Conservation (phyloP, 2,329 filamentous ascomycete species). For the Paradendryphiella salina region DNA sequence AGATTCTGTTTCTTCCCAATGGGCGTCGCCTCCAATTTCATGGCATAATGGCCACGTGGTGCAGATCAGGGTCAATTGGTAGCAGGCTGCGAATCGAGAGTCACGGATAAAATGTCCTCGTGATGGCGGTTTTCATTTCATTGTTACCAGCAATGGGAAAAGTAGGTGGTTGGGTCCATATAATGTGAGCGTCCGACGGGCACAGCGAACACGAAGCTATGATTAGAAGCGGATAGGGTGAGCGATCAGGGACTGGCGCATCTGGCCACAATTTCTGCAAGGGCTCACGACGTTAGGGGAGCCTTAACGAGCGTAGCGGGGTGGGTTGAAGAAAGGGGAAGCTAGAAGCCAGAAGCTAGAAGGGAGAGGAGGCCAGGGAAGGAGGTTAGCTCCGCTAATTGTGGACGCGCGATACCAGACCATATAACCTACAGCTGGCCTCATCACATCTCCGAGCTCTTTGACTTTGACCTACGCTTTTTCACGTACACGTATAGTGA, state of each 20-base stretch:
- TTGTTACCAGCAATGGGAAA: constrained; percentile 23
- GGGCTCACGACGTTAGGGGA: constrained; percentile 23
- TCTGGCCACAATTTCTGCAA: constrained; percentile 19
- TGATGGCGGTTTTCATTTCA: constrained; percentile 16
- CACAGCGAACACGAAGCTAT: constrained; percentile 15
- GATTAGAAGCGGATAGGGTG: constrained; percentile 35
- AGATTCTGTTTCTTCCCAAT: constrained; percentile 30
- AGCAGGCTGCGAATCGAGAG: constrained; percentile 30
- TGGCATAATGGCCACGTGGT: constrained; percentile 38
- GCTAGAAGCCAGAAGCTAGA: constrained; percentile 8
- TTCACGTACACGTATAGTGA: too few species aligned
- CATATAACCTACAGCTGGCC: constrained; percentile 30
- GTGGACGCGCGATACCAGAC: constrained; percentile 11
- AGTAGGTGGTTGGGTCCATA: constrained; percentile 10
- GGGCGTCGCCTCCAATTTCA: constrained; percentile 34
- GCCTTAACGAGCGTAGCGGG: constrained; percentile 17
- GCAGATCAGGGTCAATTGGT: constrained; percentile 9
- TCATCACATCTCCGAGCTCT: constrained; percentile 20
- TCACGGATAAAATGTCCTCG: constrained; percentile 22
- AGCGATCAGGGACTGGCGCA: constrained; percentile 22
- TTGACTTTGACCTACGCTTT: constrained; percentile 25
- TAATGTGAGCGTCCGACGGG: constrained; percentile 26
- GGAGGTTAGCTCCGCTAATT: constrained; percentile 17
- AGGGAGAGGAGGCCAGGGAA: constrained; percentile 19
- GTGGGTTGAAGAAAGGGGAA: constrained; percentile 16